Conservation (phyloP, 352 stramenopile genomes). For the Globisporangium okanoganense region DNA sequence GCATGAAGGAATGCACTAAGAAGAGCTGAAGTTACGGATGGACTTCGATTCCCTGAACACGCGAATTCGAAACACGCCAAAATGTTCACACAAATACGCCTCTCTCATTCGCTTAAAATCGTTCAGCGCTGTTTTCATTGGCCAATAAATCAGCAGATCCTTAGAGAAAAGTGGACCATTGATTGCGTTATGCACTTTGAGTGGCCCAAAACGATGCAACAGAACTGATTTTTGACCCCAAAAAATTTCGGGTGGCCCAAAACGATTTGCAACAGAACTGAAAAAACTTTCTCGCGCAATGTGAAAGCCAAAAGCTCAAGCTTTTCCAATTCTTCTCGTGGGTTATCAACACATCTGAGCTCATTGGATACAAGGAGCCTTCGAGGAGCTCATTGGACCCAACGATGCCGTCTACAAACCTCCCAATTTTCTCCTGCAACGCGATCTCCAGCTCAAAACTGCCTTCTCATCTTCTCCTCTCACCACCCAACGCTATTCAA, state of each 20-base stretch:
- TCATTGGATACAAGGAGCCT: background rate
- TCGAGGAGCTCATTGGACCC: background rate
- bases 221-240: no score
- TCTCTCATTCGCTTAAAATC: background rate
- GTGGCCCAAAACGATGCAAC: background rate
- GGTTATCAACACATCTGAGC: background rate
- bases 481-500: background rate
- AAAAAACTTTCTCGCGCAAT: background rate
- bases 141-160: conserved; percentile 1
- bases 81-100: background rate
- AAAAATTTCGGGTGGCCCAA: background rate
- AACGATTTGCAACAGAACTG: no score
- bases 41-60: conserved; percentile 8
- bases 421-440: background rate
- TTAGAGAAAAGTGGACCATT: conserved; percentile 4
- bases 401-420: background rate
- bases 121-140: background rate
- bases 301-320: background rate
- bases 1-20: background rate
- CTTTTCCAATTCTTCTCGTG: background rate
- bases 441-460: background rate
- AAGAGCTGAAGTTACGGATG: background rate
- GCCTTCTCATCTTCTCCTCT: background rate
- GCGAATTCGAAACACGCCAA: conserved; percentile 12
- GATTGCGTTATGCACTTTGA: conserved; percentile 8